These are phyloP conservation scores for Phallus indusiatus DNA, from an alignment of 768 basidiomycete species.

Conservation along the genomic window DNA sequence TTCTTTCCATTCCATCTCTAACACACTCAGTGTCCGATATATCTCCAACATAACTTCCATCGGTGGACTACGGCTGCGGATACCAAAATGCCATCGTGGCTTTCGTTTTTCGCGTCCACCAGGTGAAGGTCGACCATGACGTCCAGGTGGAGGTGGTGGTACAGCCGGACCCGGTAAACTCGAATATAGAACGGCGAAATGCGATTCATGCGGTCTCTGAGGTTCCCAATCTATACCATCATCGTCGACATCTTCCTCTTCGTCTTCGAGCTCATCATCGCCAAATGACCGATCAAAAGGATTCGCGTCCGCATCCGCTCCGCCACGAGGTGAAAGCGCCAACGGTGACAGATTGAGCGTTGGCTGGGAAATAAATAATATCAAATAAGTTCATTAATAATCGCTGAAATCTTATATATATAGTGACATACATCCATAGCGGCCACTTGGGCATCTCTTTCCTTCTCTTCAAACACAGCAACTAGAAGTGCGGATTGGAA, in stretches of 20 bases:
- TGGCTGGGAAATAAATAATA: background rate
- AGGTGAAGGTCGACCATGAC: constrained; percentile 32
- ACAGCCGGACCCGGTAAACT: constrained; percentile 59
- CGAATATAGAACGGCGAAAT: constrained; percentile 80
- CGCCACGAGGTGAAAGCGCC: constrained; percentile 17
- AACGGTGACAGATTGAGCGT: constrained; percentile 3
- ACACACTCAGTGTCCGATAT: constrained; percentile 78
- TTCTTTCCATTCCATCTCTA: constrained; percentile 97
- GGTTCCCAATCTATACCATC: constrained; percentile 33
- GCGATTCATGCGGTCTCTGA: constrained; percentile 36
- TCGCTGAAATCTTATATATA: background rate
- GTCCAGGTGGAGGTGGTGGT: constrained; percentile 59
- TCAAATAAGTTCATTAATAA: background rate
- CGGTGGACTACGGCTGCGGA: constrained; percentile 84
- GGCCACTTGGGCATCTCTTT: constrained; percentile 71
- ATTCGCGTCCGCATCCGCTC: background rate
- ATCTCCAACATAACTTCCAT: constrained; percentile 99
- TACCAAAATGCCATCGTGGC: constrained; percentile 97
- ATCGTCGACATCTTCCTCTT: constrained; percentile 30
- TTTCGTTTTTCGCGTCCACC: constrained; percentile 55
- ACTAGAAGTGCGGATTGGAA: constrained; percentile 30
- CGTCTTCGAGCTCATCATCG: constrained; percentile 45
- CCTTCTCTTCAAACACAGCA: constrained; percentile 74
- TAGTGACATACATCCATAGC: constrained; percentile 60
- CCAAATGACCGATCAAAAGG: constrained; percentile 32